Evolutionary conservation across 768 basidiomycete genomes (phyloP).

Genomic region (Ramaria rubella): DNA sequence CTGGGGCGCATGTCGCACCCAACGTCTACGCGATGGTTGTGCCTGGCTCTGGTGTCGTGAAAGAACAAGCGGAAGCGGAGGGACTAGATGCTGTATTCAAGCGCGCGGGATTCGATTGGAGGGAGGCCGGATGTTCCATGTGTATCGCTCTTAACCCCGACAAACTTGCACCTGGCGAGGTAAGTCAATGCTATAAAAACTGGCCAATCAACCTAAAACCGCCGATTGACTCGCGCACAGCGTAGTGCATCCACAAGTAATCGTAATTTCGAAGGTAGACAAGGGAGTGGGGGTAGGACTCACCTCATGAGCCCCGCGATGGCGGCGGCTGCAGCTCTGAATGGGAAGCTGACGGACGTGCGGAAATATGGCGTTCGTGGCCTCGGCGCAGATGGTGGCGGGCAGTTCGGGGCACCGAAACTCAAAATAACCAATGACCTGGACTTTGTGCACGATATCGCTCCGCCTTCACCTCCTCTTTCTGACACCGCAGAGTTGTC

Average conservation of each 20-base stretch:
- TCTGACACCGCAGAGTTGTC: conserved; percentile 28
- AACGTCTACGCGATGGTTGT: conserved; percentile 85
- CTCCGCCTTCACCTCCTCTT: conserved; percentile 50
- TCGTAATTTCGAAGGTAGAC: conserved; percentile 88
- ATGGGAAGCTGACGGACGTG: conserved; percentile 79
- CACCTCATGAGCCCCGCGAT: conserved; percentile 88
- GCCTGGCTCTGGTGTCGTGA: conserved; percentile 85
- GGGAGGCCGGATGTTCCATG: conserved; percentile 95
- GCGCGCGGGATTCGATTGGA: conserved; percentile 91
- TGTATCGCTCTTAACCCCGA: conserved; percentile 96
- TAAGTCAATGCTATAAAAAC: background rate
- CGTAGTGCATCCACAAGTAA: conserved; percentile 91
- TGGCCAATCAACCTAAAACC: background rate
- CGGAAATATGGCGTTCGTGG: conserved; percentile 70
- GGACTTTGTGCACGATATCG: conserved; percentile 72
- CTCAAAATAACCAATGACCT: conserved; percentile 67
- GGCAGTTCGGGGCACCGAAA: conserved; percentile 37
- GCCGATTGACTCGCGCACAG: conserved; percentile 26
- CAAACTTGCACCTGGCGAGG: conserved; percentile 66
- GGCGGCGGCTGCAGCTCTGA: conserved; percentile 87
- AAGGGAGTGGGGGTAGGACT: conserved; percentile 83
- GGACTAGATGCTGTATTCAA: conserved; percentile 82
- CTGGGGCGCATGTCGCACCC: conserved; percentile 65
- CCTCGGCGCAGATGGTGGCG: conserved; percentile 36
- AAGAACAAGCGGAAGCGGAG: conserved; percentile 86